Evolutionary conservation across 148 eudicot genomes (phyloP).

Genomic region (Amaranthus cruentus): DNA sequence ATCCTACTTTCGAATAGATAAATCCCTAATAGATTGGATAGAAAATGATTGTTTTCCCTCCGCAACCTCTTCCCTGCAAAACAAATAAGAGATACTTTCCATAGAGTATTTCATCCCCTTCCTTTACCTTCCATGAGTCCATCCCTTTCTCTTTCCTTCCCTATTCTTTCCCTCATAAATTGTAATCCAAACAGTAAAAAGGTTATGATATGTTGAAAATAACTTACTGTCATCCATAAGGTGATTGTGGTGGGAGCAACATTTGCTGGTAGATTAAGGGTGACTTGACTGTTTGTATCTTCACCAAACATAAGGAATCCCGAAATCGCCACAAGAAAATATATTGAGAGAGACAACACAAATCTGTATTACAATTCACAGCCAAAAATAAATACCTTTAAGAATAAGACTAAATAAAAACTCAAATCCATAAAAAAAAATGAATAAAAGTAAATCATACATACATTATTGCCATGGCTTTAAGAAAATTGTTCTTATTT

Average conservation of each 20-base stretch:
- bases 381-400: neutral
- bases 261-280: constrained; percentile 68
- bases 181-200: neutral
- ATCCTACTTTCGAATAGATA: too few relatives aligned
- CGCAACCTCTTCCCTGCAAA: too few relatives aligned
- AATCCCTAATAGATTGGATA: too few relatives aligned
- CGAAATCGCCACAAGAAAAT: constrained; percentile 56
- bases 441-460: neutral
- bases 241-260: constrained; percentile 55
- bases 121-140: too few relatives aligned
- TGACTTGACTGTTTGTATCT: constrained; percentile 63
- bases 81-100: too few relatives aligned
- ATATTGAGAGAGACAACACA: constrained; percentile 48
- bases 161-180: too few relatives aligned
- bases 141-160: too few relatives aligned
- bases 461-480: constrained; percentile 55
- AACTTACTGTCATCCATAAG: constrained; percentile 68
- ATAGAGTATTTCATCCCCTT: too few relatives aligned
- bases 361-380: constrained; percentile 45
- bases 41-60: too few relatives aligned
- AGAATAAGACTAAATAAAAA: neutral
- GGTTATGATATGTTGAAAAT: neutral
- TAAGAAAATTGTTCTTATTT: constrained; percentile 68
- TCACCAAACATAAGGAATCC: constrained; percentile 93
- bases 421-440: neutral